These are phyloP conservation scores for Phytophthora kernoviae DNA, from an alignment of 352 stramenopile genomes.

Conservation along the genomic window DNA sequence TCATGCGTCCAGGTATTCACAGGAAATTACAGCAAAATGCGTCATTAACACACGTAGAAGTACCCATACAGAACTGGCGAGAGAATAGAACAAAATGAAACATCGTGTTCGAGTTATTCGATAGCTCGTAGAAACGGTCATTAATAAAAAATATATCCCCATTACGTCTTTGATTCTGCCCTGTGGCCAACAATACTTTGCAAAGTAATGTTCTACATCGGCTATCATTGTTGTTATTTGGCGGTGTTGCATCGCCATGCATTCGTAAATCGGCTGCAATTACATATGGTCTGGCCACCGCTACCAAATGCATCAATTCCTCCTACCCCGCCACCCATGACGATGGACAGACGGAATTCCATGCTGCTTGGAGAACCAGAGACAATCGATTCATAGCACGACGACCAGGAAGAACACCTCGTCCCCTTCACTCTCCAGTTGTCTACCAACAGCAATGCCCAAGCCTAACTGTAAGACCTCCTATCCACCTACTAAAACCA, in stretches of 20 bases:
- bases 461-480: constrained; percentile 27
- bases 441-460: neutral
- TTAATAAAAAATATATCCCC: too few relatives aligned
- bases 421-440: neutral
- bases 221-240: too few relatives aligned
- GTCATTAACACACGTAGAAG: neutral
- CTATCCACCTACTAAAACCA: constrained; percentile 24
- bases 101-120: too few relatives aligned
- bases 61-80: neutral
- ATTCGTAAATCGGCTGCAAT: neutral
- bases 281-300: neutral
- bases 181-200: too few relatives aligned
- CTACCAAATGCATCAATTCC: neutral
- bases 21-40: constrained; percentile 4
- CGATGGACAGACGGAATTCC: neutral
- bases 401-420: neutral
- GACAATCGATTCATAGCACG: too few relatives aligned
- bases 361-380: too few relatives aligned
- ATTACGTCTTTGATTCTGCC: too few relatives aligned
- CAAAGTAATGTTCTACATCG: too few relatives aligned
- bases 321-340: neutral
- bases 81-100: neutral
- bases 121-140: too few relatives aligned
- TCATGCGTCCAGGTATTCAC: neutral
- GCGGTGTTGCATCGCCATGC: neutral